Base-by-base conservation (phyloP, 495 filamentous ascomycete genomes). In the Podospora comata region DNA sequence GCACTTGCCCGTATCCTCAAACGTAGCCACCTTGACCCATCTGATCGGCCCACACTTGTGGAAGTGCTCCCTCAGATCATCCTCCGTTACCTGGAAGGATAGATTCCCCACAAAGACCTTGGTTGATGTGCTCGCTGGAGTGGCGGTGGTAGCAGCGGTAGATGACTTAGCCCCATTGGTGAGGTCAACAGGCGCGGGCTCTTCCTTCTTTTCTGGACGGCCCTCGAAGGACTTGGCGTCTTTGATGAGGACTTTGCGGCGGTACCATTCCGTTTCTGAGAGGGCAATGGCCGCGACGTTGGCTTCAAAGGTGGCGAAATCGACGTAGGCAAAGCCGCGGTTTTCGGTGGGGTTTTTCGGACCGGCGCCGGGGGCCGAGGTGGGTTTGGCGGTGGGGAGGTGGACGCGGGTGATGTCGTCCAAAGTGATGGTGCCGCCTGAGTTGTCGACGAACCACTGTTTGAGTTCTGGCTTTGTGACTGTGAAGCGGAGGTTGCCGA, bases 1-100 rank as follows among this genome's bases (percentile, higher is more conserved):
- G 82, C 96, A 98, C 81, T 98, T 98, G 28, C 95, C 96, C 54
- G 89, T 88, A 74, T 99, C 96, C 77, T 98, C 92, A 74, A 99
- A 99, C 0, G 94, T 97, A 2, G 96, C 96, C 60, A 97, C 80
- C 76, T 94, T 92, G 70, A 93, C 83, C 79, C 90, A 90, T 44
- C 83, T 80, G 65, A 99, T 84, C 60, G 87, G 85, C 55, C 95
- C 95, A 73, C 94, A 97, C 73, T 88, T 90, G 28, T 79, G 81
- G 76, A 96, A 97, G 75, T 97, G 92, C 68, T 88, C 84, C 67
- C 86, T 80, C 32, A 99, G 80, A 67, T 88, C 85, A 69, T 96
- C 92, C 70, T 92, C 91, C n/a, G 87, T 94, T 1, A 86, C 86
- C 67, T 93, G 88, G 77, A 96, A 99, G 6, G 87, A 83, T 5